Base-by-base conservation (phyloP, 768 basidiomycete species). In the Mycena latifolia region DNA sequence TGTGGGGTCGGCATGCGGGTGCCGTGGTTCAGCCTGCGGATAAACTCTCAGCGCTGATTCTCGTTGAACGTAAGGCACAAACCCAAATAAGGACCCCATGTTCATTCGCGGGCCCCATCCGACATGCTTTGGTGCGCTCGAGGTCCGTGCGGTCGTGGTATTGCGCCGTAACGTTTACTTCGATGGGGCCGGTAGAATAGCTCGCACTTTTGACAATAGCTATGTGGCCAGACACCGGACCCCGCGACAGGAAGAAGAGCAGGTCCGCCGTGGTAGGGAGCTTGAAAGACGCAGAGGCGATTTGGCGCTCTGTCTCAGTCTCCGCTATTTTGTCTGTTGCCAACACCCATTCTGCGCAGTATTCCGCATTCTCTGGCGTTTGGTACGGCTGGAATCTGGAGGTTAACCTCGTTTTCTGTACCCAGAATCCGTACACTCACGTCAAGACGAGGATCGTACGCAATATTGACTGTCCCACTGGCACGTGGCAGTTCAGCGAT, bases 51-150 rank as follows among this genome's bases (percentile, higher is more conserved):
- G 22, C 3, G n/a, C 17, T 45, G 20, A 6, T 3, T 8, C 5
- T 10, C 15, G 35, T 14, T 39, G 10, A 2, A 51, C 4, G 10
- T 24, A 58, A 28, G 28, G 4, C 15, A 57, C 51, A 22, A n/a
- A 65, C 63, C 63, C 63, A 65, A 46, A 65, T 15, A 14, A 65
- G 51, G 31, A 65, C 29, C 25, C 63, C 63, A 20, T 52, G 50
- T 24, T 53, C 56, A 18, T 46, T 24, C 1, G 46, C 33, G n/a
- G 27, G 2, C 5, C 56, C 63, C 63, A 59, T 65, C 22, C 50
- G 55, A 37, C 63, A 65, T 8, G 37, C 55, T 24, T 58, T 58
- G 27, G 63, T 54, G 29, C 45, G 41, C 17, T 46, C 14, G 9
- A 58, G 56, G 31, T 53, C 50, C 29, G 14, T 31, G 10, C 9